Evolutionary conservation across 2,329 filamentous ascomycete genomes (phyloP).

Genomic region (Alternaria gaisen): DNA sequence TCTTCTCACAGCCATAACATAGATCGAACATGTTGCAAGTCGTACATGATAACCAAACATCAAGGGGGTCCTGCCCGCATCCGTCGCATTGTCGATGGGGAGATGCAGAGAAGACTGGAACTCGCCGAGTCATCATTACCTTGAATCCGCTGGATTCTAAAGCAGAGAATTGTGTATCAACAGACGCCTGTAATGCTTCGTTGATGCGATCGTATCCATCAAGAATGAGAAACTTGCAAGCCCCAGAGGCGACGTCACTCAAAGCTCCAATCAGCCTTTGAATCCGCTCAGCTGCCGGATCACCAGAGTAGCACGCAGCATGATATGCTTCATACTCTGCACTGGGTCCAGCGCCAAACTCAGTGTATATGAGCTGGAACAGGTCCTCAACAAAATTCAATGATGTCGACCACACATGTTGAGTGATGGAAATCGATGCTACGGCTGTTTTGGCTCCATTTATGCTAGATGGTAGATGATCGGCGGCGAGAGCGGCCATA

Average conservation of each 20-base stretch:
- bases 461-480: neutral
- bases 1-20: neutral
- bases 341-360: neutral
- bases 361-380: neutral
- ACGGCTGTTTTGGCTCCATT: fast-evolving
- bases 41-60: too few species aligned
- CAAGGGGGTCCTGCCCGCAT: neutral
- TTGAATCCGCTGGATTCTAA: neutral
- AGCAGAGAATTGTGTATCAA: neutral
- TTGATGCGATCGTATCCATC: neutral
- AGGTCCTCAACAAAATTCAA: neutral
- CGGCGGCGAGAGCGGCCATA: neutral
- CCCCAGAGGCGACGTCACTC: fast-evolving
- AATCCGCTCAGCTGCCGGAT: neutral
- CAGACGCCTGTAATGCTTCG: neutral
- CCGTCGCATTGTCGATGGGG: neutral
- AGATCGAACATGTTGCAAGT: neutral
- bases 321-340: neutral
- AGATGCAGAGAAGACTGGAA: neutral
- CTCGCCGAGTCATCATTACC: neutral
- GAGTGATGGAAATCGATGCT: neutral
- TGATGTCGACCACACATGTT: neutral
- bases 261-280: neutral
- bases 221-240: neutral
- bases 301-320: fast-evolving